Evolutionary conservation across 2,329 filamentous ascomycete species (phyloP).

Genomic region (Alternaria sp.): DNA sequence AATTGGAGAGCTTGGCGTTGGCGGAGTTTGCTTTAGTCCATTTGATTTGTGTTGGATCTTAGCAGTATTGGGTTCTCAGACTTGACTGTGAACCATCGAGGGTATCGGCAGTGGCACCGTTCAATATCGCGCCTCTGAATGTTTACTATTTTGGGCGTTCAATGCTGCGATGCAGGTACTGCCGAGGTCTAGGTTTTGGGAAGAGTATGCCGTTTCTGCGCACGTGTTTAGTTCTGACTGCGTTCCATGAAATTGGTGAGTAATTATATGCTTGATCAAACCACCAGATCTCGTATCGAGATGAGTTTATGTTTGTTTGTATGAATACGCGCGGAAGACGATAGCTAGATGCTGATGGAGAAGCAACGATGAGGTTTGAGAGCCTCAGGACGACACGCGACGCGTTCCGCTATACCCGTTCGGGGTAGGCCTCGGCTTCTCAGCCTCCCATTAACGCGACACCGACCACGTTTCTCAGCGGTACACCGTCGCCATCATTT

Average conservation of each 20-base stretch:
- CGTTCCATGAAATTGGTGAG: neutral
- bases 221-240: neutral
- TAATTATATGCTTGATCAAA: neutral
- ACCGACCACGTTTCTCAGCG: neutral
- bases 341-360: neutral
- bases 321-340: neutral
- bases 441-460: neutral
- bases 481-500: slow-evolving; percentile 19
- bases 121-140: neutral
- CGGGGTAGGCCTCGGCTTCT: neutral
- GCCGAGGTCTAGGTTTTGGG: neutral
- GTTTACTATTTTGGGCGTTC: neutral
- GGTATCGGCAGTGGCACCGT: too few species aligned
- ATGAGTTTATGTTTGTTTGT: neutral
- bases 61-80: too few species aligned
- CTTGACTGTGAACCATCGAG: neutral
- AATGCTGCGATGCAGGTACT: neutral
- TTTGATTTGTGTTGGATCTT: neutral
- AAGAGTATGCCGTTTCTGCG: neutral
- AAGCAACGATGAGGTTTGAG: neutral
- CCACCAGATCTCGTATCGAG: neutral
- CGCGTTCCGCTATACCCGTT: neutral
- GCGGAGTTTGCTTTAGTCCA: neutral
- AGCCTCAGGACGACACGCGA: neutral
- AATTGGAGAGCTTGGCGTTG: neutral